Conservation (phyloP, 2,329 filamentous ascomycete genomes). For the Penicillium sp. region DNA sequence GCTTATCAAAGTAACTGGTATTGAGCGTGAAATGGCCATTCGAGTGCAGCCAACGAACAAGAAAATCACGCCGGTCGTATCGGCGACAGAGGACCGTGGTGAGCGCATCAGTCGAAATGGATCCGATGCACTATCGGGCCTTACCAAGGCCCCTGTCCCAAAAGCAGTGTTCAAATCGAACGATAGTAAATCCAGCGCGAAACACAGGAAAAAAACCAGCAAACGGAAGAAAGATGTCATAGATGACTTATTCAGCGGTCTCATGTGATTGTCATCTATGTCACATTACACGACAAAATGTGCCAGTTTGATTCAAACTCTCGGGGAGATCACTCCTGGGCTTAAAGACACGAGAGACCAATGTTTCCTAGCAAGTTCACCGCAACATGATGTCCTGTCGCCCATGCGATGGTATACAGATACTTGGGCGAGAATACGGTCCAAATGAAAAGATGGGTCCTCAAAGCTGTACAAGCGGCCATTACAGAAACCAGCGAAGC, state of each 20-base stretch:
- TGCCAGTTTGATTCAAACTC: background rate
- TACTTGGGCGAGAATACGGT: conserved; percentile 98
- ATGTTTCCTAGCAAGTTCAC: conserved; percentile 64
- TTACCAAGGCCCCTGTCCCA: background rate
- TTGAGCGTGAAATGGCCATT: conserved; percentile 32
- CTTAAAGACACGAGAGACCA: conserved; percentile 9
- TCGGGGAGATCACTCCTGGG: conserved; percentile 1
- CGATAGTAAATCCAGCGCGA: conserved; percentile 8
- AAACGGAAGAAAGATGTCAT: conserved; percentile 64
- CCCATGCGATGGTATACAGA: conserved; percentile 88
- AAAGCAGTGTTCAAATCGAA: conserved; percentile 5
- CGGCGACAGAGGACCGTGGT: conserved; percentile 23
- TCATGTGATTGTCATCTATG: conserved; percentile 43
- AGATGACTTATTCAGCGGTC: conserved; percentile 67
- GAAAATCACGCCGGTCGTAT: background rate
- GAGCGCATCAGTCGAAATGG: conserved; percentile 23
- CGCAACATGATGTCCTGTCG: conserved; percentile 72
- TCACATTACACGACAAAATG: background rate
- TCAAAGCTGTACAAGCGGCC: conserved; percentile 77
- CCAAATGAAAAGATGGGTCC: conserved; percentile 96
- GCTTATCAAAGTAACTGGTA: conserved; percentile 45
- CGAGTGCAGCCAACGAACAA: background rate
- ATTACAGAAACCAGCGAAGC: conserved; percentile 71
- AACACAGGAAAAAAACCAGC: conserved; percentile 42
- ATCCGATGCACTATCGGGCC: background rate